A percentile compares a stretch with the other conserved stretches of the same genome.
Evolutionary conservation across 148 eudicot genomes (phyloP).

Genomic region (Silene latifolia): DNA sequence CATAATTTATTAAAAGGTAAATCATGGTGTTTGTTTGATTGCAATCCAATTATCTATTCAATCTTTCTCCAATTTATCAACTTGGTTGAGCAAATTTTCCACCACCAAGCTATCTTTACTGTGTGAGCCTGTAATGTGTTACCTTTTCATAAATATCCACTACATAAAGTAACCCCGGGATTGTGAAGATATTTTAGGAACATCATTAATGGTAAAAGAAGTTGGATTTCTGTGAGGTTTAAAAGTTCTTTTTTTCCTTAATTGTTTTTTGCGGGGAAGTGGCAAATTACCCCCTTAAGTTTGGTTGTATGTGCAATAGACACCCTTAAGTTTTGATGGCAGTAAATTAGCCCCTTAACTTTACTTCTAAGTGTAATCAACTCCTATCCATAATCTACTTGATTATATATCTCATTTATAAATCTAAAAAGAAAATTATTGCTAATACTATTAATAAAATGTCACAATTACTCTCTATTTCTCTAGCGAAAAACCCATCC

Average conservation of each 20-base stretch:
- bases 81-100: background rate
- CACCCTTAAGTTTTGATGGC: too few species aligned
- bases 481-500: too few species aligned
- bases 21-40: background rate
- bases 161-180: background rate
- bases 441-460: too few species aligned
- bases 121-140: background rate
- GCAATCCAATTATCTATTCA: background rate
- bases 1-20: background rate
- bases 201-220: background rate
- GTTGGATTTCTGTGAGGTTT: background rate
- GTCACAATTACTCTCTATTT: too few species aligned
- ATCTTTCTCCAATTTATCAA: background rate
- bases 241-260: background rate
- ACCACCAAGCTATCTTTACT: background rate
- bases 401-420: too few species aligned
- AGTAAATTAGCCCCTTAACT: too few species aligned
- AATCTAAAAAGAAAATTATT: too few species aligned
- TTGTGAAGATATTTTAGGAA: background rate
- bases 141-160: background rate
- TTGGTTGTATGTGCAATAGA: too few species aligned
- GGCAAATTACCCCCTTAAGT: too few species aligned
- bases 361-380: too few species aligned
- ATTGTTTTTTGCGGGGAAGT: too few species aligned
- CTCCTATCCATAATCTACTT: too few species aligned